Evolutionary conservation across 345 rosid species (phyloP).

Genomic region (Arabis alpina): DNA sequence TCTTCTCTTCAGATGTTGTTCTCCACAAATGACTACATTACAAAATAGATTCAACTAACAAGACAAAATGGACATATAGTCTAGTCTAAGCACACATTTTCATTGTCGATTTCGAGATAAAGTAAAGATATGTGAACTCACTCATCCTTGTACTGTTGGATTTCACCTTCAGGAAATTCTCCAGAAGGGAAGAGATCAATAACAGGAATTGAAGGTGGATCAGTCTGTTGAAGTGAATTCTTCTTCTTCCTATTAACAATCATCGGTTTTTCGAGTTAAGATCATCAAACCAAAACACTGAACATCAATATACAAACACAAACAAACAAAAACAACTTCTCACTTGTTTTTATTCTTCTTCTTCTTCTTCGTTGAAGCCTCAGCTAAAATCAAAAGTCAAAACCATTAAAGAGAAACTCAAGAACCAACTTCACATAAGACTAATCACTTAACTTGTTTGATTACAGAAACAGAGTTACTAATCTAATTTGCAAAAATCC

Average conservation of each 20-base stretch:
- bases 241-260: conserved; percentile 50
- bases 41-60: not conserved
- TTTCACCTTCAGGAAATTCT: conserved; percentile 91
- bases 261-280: conserved; percentile 11
- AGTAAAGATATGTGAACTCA: conserved; percentile 44
- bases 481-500: not conserved
- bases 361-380: conserved; percentile 77
- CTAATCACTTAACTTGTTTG: not conserved
- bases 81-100: not conserved
- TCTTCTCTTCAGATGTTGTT: conserved; percentile 86
- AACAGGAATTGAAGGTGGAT: conserved; percentile 83
- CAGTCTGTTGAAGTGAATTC: conserved; percentile 66
- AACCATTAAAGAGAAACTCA: not conserved
- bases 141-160: conserved; percentile 89
- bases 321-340: conserved; percentile 40
- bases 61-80: not conserved
- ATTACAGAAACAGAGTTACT: not conserved
- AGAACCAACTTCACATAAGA: conserved; percentile 7
- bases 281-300: not conserved
- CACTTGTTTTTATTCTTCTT: conserved; percentile 89
- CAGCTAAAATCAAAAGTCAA: conserved; percentile 40
- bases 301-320: not conserved
- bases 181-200: conserved; percentile 81
- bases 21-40: conserved; percentile 77
- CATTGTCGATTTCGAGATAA: not conserved